phyloP scores from a whole-genome alignment of 2,329 filamentous ascomycete genomes.

The Xylaria sp. region DNA sequence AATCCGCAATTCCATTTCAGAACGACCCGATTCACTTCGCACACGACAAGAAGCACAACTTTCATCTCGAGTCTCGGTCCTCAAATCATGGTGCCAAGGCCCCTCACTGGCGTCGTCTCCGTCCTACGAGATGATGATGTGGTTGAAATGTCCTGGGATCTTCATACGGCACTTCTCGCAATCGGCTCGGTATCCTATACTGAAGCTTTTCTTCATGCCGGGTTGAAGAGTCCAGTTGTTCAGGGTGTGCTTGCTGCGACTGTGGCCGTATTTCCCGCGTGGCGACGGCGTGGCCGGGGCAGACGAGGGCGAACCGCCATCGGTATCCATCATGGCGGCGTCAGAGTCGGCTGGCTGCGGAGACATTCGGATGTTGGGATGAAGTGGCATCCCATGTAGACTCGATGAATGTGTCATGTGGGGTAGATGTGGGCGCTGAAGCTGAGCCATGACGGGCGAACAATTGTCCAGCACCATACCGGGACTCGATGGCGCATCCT shows the following conservation, averaged over 20 bases:
- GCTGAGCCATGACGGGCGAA: slow-evolving; percentile 47
- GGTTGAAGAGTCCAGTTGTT: slow-evolving; percentile 71
- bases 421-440: slow-evolving; percentile 52
- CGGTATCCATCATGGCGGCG: slow-evolving; percentile 51
- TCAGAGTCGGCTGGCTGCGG: slow-evolving; percentile 43
- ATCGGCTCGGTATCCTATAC: slow-evolving; percentile 81
- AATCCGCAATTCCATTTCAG: background rate
- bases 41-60: background rate
- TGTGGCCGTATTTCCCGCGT: slow-evolving; percentile 64
- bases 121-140: slow-evolving; percentile 75
- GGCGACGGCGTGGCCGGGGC: slow-evolving; percentile 58
- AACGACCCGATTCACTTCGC: background rate
- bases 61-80: background rate
- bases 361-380: slow-evolving; percentile 53
- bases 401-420: slow-evolving; percentile 51
- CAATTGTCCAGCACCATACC: slow-evolving; percentile 55
- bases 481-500: slow-evolving; percentile 56
- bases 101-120: slow-evolving; percentile 21
- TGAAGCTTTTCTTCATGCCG: slow-evolving; percentile 76
- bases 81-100: slow-evolving; percentile 29
- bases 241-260: slow-evolving; percentile 68
- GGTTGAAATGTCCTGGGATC: slow-evolving; percentile 83
- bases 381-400: slow-evolving; percentile 51
- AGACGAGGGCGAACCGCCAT: slow-evolving; percentile 49
- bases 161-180: slow-evolving; percentile 81